phyloP scores from a whole-genome alignment of 1,284 basidiomycete species.

The Boletellus sp. region DNA sequence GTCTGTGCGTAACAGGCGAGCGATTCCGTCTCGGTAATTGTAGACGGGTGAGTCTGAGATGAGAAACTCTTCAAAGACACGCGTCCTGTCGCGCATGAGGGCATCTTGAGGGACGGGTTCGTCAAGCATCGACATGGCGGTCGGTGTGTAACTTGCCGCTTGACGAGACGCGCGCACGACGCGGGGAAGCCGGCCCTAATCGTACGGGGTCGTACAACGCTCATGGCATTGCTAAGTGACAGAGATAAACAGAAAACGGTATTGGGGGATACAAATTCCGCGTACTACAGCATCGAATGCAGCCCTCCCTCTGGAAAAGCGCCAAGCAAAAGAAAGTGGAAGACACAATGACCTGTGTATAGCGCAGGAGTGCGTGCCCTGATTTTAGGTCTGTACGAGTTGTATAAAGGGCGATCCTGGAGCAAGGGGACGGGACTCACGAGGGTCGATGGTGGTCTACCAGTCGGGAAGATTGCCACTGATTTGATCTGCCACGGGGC shows the following conservation, averaged over 20 bases:
- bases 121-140: conserved; percentile 57
- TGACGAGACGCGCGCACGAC: conserved; percentile 24
- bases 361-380: conserved; percentile 3
- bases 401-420: neutral
- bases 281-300: conserved; percentile 12
- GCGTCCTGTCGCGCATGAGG: conserved; percentile 69
- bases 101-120: conserved; percentile 65
- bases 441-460: conserved; percentile 12
- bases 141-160: neutral
- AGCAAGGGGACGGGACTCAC: conserved; percentile 12
- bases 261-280: conserved; percentile 5
- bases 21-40: conserved; percentile 87
- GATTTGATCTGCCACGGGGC: conserved; percentile 13
- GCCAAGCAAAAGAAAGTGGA: conserved; percentile 5
- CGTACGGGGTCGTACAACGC: no score
- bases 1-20: conserved; percentile 80
- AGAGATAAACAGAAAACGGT: no score
- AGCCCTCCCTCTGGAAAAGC: conserved; percentile 5
- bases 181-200: conserved; percentile 30
- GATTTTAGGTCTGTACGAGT: neutral
- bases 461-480: conserved; percentile 26
- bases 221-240: neutral
- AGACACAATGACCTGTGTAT: no score
- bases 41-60: conserved; percentile 71
- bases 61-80: conserved; percentile 86